Evolutionary conservation across 306 rosid species (phyloP), one percentile per base, ranked within the genome.

Genomic region (Glycyrrhiza uralensis): DNA sequence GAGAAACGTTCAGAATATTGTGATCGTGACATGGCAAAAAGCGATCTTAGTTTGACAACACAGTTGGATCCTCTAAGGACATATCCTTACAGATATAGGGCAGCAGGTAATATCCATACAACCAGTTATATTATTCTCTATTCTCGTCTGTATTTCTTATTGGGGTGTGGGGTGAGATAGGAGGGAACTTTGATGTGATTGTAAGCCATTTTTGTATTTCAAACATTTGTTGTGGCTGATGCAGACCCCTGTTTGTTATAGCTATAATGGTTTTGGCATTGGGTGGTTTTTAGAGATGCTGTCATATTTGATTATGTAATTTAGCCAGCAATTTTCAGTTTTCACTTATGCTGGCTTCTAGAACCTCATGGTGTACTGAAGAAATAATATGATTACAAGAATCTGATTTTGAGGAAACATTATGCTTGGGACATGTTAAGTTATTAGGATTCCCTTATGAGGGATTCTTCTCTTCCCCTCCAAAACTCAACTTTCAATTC

Each of bases 1-100:
- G 98, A 92, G 77, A 92, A 92, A 73, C 96, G 96, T 30, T 92
- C 98, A 51, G 96, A 92, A 81, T 92, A 92, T 70, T 87, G 98
- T 77, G 96, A 92, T 47, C 92, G 96, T 64, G 90, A 89, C 80
- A 90, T 89, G 96, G 98, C 98, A 71, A 89, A 78, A 79, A 88
- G 83, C 33, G 98, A 92, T 80, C 92, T 92, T 58, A 61, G 74
- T 54, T 88, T 76, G 88, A 95, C 95, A 15, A 81, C 98, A n/a
- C 82, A 83, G 57, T 84, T 92, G 77, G 98, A 92, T 79, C 98
- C 98, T 66, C 61, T 89, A 54, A 85, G 98, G 79, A 92, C 96
- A 32, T 92, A 92, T 78, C 98, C 98, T 0, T 92, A 92, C 83
- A 86, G 98, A 92, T 89, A 92, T 45, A 86, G 98, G 71, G 98